A percentile compares a stretch with the other conserved stretches of the same genome.
Conservation (phyloP, 1,284 basidiomycete species). For the Sanghuangporus baumii region DNA sequence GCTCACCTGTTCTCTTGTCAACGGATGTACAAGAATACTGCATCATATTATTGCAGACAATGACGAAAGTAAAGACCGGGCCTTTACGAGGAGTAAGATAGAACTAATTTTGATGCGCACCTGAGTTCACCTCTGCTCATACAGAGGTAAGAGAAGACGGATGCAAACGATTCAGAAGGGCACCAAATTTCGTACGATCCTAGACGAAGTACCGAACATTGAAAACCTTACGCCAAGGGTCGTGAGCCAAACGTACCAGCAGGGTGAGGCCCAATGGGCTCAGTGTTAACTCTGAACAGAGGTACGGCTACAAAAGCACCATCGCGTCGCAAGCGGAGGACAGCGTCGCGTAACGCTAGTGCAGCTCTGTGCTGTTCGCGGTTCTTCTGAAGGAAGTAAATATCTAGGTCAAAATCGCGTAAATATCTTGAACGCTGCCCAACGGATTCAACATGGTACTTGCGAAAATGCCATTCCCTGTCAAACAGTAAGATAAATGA, state of each 20-base stretch:
- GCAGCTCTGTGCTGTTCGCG: constrained; percentile 56
- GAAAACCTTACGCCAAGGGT: background rate
- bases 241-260: constrained; percentile 41
- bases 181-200: constrained; percentile 77
- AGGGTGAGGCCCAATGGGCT: constrained; percentile 71
- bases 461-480: constrained; percentile 79
- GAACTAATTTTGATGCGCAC: constrained; percentile 29
- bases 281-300: constrained; percentile 60
- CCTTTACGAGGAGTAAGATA: background rate
- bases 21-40: constrained; percentile 65
- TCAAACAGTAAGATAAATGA: background rate
- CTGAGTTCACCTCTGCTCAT: constrained; percentile 62
- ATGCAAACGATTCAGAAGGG: constrained; percentile 62
- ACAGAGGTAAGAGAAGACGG: constrained; percentile 69
- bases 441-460: constrained; percentile 19
- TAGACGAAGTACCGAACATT: constrained; percentile 25
- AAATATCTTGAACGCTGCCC: background rate
- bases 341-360: constrained; percentile 60
- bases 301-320: constrained; percentile 76
- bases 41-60: background rate
- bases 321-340: constrained; percentile 59
- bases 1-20: constrained; percentile 60
- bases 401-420: constrained; percentile 39
- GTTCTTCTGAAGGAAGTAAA: constrained; percentile 71
- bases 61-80: background rate